Percentiles rank a stretch among this genome's conserved stretches.
These are phyloP conservation scores for Salix purpurea DNA, from an alignment of 345 rosid genomes.

Conservation along the genomic window DNA sequence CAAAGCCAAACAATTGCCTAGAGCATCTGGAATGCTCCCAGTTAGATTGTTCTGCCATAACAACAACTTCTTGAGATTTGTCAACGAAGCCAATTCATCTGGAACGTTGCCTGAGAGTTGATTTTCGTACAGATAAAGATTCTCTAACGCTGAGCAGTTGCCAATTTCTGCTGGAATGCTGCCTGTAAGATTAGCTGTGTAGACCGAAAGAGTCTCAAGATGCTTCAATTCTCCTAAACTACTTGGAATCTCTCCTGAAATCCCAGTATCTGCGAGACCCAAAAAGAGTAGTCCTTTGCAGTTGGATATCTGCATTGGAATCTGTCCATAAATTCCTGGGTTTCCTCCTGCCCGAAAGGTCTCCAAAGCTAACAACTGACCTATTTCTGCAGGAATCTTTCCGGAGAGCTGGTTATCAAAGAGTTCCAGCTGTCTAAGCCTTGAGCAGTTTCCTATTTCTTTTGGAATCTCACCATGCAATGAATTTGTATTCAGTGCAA, in stretches of 20 bases:
- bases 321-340: conserved; percentile 46
- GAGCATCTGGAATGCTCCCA: conserved; percentile 43
- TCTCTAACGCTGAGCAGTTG: conserved; percentile 49
- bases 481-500: conserved; percentile 48
- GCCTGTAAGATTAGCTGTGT: conserved; percentile 58
- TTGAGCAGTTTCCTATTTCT: conserved; percentile 48
- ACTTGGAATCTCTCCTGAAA: conserved; percentile 51
- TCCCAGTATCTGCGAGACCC: conserved; percentile 68
- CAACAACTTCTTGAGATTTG: conserved; percentile 46
- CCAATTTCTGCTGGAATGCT: conserved; percentile 50
- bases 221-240: conserved; percentile 52
- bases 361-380: conserved; percentile 37
- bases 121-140: conserved; percentile 58
- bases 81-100: conserved; percentile 41
- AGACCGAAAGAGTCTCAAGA: conserved; percentile 53
- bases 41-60: conserved; percentile 60
- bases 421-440: conserved; percentile 47
- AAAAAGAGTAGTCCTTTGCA: conserved; percentile 41
- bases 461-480: conserved; percentile 42
- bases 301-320: conserved; percentile 54
- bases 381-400: conserved; percentile 48
- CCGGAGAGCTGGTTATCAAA: conserved; percentile 61
- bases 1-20: conserved; percentile 46
- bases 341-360: conserved; percentile 65
- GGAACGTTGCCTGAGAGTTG: conserved; percentile 52